phyloP scores from a whole-genome alignment of 257 asterid species.

The Nicotiana sylvestris region DNA sequence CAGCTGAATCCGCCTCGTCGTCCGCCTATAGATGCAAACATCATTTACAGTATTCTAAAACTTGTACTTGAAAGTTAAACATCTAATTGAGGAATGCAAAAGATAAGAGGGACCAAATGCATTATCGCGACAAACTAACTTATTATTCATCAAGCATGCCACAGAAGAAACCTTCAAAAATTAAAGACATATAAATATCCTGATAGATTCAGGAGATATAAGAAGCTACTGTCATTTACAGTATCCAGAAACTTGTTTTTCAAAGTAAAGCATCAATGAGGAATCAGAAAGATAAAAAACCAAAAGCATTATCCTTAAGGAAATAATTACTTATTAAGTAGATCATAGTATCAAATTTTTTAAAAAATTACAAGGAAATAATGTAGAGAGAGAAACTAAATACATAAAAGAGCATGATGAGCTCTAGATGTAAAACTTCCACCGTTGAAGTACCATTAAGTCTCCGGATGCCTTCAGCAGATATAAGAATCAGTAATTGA shows the following conservation, averaged over 20 bases:
- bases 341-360: not conserved
- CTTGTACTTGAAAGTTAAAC: not conserved
- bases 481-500: not conserved
- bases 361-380: not conserved
- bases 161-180: not conserved
- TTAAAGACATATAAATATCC: not conserved
- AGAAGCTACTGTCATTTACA: not conserved
- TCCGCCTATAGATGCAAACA: conserved; percentile 20
- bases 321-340: not conserved
- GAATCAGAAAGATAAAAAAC: not conserved
- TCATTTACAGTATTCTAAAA: not conserved
- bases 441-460: not conserved
- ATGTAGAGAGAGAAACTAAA: not conserved
- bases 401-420: not conserved
- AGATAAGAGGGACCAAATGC: not conserved
- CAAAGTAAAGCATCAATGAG: not conserved
- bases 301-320: not conserved
- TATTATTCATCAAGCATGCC: not conserved
- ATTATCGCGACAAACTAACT: not conserved
- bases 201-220: not conserved
- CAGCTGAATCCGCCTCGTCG: conserved; percentile 39
- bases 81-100: not conserved
- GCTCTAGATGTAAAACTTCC: not conserved
- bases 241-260: not conserved
- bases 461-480: not conserved